These are phyloP conservation scores for Pseudognaphalium luteoalbum DNA, from an alignment of 129 eudicot genomes.

Conservation along the genomic window DNA sequence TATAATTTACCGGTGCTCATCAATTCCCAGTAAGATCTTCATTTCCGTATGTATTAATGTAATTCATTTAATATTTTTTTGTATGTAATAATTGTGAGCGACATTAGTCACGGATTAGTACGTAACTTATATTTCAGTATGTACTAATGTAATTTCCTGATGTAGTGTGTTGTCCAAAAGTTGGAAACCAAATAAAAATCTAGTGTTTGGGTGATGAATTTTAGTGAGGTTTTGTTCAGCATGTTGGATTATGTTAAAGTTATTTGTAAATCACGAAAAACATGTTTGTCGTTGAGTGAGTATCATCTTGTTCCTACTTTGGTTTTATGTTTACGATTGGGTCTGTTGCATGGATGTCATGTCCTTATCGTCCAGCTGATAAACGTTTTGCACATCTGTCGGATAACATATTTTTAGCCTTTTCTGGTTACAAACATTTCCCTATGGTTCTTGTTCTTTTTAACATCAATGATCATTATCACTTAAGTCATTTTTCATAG, in stretches of 20 bases:
- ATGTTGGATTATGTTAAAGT: background rate
- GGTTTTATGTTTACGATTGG: background rate
- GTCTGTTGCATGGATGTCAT: background rate
- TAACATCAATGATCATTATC: no score
- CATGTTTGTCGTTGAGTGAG: background rate
- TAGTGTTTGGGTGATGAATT: background rate
- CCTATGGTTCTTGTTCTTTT: background rate
- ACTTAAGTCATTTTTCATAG: background rate
- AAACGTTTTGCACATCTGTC: background rate
- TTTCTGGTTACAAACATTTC: background rate
- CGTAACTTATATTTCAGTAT: background rate
- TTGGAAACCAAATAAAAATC: no score
- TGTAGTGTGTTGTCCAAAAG: background rate
- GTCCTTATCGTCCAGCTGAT: background rate
- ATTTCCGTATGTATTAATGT: background rate
- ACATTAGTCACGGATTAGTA: background rate
- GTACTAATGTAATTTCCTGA: background rate
- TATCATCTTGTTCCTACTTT: background rate
- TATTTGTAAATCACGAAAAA: background rate
- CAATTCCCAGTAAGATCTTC: background rate
- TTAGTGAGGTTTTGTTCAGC: background rate
- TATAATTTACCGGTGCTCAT: constrained; percentile 19
- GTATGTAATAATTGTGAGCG: background rate
- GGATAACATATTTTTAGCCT: no score
- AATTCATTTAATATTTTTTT: background rate